A percentile compares a stretch with the other conserved stretches of the same genome.
Conservation (phyloP, 805 yeast species). For the Starmerella kuoi region DNA sequence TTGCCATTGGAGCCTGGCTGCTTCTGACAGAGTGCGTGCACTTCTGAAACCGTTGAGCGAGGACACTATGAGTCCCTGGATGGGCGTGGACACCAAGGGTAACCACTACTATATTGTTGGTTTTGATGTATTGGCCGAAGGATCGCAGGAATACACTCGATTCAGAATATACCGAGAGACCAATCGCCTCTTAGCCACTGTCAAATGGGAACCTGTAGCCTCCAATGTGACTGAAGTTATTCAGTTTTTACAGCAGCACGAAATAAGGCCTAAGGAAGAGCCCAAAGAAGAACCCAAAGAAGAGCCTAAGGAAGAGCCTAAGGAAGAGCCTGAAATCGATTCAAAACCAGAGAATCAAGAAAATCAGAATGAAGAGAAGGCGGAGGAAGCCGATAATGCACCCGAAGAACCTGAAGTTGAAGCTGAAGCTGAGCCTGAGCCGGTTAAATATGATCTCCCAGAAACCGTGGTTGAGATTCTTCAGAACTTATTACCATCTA, state of each 20-base stretch:
- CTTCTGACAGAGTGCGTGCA: conserved; percentile 25
- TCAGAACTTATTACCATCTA: conserved; percentile 16
- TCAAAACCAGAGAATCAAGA: not conserved
- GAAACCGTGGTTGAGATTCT: conserved; percentile 19
- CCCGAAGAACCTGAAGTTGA: not conserved
- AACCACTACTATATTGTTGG: conserved; percentile 22
- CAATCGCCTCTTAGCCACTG: conserved; percentile 25
- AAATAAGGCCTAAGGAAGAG: not conserved
- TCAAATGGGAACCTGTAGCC: conserved; percentile 30
- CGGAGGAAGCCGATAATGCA: not conserved
- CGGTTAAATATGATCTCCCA: conserved; percentile 14
- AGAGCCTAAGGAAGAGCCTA: not conserved
- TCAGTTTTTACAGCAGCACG: conserved; percentile 15
- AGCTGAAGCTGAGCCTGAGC: not conserved
- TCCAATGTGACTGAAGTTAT: conserved; percentile 22
- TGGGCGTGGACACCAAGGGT: conserved; percentile 20
- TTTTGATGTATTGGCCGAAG: conserved; percentile 17
- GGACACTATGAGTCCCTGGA: conserved; percentile 20
- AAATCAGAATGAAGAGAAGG: not conserved
- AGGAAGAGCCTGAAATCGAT: not conserved
- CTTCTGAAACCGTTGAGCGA: conserved; percentile 17
- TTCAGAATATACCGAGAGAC: conserved; percentile 29
- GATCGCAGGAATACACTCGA: conserved; percentile 24
- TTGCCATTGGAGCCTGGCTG: conserved; percentile 27
- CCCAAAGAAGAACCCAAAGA: not conserved